phyloP scores from a whole-genome alignment of 805 yeast species.

The Sugiyamaella lignohabitans region DNA sequence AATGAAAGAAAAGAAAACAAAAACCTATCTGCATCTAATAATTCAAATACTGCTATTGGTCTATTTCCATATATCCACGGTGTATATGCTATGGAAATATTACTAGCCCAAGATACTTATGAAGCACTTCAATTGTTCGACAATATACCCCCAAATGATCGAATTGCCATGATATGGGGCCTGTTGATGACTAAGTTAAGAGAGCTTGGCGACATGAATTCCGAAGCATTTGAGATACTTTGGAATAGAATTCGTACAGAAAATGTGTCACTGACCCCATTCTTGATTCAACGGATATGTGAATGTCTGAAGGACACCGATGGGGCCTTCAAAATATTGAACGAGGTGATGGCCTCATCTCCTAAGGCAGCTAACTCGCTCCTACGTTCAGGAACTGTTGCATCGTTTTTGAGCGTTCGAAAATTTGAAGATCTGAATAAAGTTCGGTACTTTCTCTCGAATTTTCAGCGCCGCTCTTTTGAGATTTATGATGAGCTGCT shows the following conservation, averaged over 20 bases:
- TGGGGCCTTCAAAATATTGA: slow-evolving; percentile 13
- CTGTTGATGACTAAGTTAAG: slow-evolving; percentile 18
- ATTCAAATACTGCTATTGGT: slow-evolving; percentile 7
- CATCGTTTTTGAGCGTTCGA: slow-evolving; percentile 1
- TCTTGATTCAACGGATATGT: slow-evolving; percentile 11
- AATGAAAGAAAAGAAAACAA: background rate
- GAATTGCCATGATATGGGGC: slow-evolving; percentile 24
- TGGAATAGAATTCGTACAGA: slow-evolving; percentile 15
- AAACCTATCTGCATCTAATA: background rate
- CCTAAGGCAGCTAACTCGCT: background rate
- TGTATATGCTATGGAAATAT: slow-evolving; percentile 14
- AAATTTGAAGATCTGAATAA: slow-evolving; percentile 5
- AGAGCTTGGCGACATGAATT: slow-evolving; percentile 17
- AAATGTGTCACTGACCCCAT: slow-evolving; percentile 9
- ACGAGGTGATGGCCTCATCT: background rate
- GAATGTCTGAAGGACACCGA: slow-evolving; percentile 4
- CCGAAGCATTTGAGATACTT: slow-evolving; percentile 15
- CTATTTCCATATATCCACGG: slow-evolving; percentile 20
- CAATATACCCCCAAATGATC: slow-evolving; percentile 6
- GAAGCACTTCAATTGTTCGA: slow-evolving; percentile 16
- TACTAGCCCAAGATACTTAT: slow-evolving; percentile 9
- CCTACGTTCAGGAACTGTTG: background rate
- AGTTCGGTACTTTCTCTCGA: slow-evolving; percentile 2
- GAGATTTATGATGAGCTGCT: slow-evolving; percentile 7
- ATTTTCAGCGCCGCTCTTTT: slow-evolving; percentile 2